Evolutionary conservation across 2,329 filamentous ascomycete species (phyloP).

Genomic region (Pleurostoma richardsiae): DNA sequence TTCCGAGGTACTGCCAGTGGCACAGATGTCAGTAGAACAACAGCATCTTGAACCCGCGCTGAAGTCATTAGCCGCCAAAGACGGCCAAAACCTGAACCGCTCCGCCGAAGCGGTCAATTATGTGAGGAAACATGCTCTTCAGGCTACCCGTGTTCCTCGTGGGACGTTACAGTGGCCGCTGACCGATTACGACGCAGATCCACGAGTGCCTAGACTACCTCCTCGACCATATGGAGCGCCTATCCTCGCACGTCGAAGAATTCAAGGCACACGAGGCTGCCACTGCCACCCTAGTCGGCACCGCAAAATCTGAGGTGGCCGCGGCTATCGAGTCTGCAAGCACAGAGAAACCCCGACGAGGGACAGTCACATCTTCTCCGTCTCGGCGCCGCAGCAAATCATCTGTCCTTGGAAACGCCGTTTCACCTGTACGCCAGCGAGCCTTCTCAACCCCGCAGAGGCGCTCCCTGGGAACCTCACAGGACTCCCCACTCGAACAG

Average conservation of each 20-base stretch:
- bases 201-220: slow-evolving; percentile 47
- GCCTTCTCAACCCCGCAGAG: slow-evolving; percentile 20
- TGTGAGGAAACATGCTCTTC: slow-evolving; percentile 27
- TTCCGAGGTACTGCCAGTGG: slow-evolving; percentile 63
- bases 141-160: too few species aligned
- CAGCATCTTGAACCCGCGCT: slow-evolving; percentile 60
- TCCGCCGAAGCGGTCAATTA: slow-evolving; percentile 45
- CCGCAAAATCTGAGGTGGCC: slow-evolving; percentile 38
- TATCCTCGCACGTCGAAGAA: slow-evolving; percentile 35
- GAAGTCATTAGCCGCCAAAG: slow-evolving; percentile 34
- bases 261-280: slow-evolving; percentile 40
- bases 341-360: slow-evolving; percentile 13
- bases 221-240: slow-evolving; percentile 36
- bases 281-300: slow-evolving; percentile 29
- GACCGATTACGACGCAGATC: slow-evolving; percentile 32
- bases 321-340: slow-evolving; percentile 10
- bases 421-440: slow-evolving; percentile 28
- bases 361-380: slow-evolving; percentile 25
- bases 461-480: slow-evolving; percentile 27
- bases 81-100: slow-evolving; percentile 35
- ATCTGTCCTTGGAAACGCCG: slow-evolving; percentile 6
- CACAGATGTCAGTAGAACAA: slow-evolving; percentile 66
- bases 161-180: background rate
- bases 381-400: slow-evolving; percentile 17
- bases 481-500: slow-evolving; percentile 36